Conservation (phyloP, 2,329 filamentous ascomycete genomes). For the Xylaria sp. region DNA sequence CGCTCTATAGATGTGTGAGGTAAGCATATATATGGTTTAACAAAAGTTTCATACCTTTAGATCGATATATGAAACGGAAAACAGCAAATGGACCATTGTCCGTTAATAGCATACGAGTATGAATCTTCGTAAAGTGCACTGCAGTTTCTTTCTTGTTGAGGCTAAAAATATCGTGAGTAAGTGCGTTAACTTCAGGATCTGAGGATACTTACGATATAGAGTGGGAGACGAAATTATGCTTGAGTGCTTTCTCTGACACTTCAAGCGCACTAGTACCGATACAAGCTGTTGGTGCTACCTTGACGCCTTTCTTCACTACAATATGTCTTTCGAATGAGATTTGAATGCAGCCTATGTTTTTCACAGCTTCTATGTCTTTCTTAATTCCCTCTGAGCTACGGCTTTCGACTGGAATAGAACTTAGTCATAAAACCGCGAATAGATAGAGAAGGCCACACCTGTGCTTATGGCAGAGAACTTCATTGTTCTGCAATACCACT, state of each 20-base stretch:
- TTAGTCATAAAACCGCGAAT: neutral
- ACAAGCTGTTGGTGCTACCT: neutral
- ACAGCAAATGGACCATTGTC: slow-evolving; percentile 41
- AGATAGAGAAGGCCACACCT: slow-evolving; percentile 33
- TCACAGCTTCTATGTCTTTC: slow-evolving; percentile 38
- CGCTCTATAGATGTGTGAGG: slow-evolving; percentile 40
- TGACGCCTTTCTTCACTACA: neutral
- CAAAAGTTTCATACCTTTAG: slow-evolving; percentile 40
- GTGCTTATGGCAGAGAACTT: slow-evolving; percentile 45
- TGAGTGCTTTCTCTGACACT: slow-evolving; percentile 49
- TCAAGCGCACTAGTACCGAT: slow-evolving; percentile 14
- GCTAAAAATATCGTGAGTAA: slow-evolving; percentile 6
- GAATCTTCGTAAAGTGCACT: neutral
- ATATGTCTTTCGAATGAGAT: slow-evolving; percentile 36
- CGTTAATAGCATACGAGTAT: slow-evolving; percentile 1
- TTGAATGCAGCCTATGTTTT: slow-evolving; percentile 45
- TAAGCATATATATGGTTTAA: neutral
- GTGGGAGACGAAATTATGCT: slow-evolving; percentile 49
- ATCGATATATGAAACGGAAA: slow-evolving; percentile 50
- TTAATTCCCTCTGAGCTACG: slow-evolving; percentile 34
- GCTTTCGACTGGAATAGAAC: slow-evolving; percentile 38
- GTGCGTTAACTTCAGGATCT: neutral
- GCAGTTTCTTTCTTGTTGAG: neutral
- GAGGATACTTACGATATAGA: slow-evolving; percentile 44
- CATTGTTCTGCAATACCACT: slow-evolving; percentile 36